These are phyloP conservation scores for Phytophthora megakarya DNA, from an alignment of 352 stramenopile species.

Conservation along the genomic window DNA sequence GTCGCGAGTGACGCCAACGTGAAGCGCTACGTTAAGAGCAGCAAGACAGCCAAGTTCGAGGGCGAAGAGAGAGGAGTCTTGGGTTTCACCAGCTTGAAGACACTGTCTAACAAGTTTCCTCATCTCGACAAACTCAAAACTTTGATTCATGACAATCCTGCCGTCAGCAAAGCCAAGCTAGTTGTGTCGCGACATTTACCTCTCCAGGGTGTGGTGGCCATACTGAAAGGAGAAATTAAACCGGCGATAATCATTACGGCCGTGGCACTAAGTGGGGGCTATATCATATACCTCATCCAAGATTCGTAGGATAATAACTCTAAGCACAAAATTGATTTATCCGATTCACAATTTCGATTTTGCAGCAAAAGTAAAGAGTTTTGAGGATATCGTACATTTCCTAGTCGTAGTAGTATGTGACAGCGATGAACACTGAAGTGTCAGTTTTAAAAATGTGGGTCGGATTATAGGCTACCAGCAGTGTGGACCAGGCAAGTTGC, in stretches of 20 bases:
- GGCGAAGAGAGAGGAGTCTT: constrained; percentile 22
- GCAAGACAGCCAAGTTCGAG: neutral
- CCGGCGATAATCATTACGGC: constrained; percentile 18
- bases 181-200: neutral
- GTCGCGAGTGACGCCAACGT: neutral
- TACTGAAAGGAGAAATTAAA: constrained; percentile 20
- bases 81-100: constrained; percentile 3
- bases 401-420: no score
- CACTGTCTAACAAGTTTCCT: constrained; percentile 5
- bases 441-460: constrained; percentile 1
- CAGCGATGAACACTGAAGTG: no score
- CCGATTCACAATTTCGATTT: no score
- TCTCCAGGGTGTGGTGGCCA: neutral
- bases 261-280: constrained; percentile 17
- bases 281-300: constrained; percentile 25
- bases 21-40: constrained; percentile 10
- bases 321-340: no score
- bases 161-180: constrained; percentile 3
- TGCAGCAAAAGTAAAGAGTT: no score
- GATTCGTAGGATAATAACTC: no score
- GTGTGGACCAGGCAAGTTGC: constrained; percentile 9
- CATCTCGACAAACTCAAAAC: constrained; percentile 2
- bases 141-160: constrained; percentile 5
- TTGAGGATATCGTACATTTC: no score
- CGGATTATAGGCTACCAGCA: constrained; percentile 11